These are phyloP conservation scores for Phytopythium helicoides DNA, from an alignment of 352 stramenopile genomes.

Conservation along the genomic window DNA sequence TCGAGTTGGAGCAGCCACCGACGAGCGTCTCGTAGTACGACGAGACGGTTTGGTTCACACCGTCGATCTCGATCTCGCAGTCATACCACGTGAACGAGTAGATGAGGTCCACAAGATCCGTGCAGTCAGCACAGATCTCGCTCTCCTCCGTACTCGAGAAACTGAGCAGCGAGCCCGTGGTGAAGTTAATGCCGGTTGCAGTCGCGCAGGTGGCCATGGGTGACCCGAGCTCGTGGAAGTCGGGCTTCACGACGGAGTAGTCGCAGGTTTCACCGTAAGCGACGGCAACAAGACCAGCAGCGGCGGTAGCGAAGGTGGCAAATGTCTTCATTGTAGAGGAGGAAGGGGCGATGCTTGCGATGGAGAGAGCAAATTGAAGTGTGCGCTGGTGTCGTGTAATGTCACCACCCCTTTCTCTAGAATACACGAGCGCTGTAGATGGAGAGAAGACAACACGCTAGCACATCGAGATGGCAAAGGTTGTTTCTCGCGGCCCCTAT, in stretches of 20 bases:
- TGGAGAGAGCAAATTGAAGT: conserved; percentile 6
- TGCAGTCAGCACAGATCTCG: conserved; percentile 14
- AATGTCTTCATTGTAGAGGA: conserved; percentile 4
- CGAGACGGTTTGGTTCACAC: conserved; percentile 14
- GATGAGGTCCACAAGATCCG: conserved; percentile 9
- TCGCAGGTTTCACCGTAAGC: conserved; percentile 9
- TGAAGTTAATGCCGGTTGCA: conserved; percentile 15
- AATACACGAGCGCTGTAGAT: too few relatives aligned
- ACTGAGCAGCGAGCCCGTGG: conserved; percentile 2
- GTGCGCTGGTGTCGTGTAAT: neutral
- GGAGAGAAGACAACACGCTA: too few relatives aligned
- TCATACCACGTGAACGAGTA: conserved; percentile 11
- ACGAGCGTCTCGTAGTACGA: conserved; percentile 18
- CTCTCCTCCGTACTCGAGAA: conserved; percentile 9
- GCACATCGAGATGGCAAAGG: too few relatives aligned
- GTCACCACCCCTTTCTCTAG: too few relatives aligned
- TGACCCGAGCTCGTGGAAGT: conserved; percentile 12
- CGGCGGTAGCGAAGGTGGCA: neutral
- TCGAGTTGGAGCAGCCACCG: conserved; percentile 4
- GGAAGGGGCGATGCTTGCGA: neutral
- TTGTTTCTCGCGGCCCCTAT: too few relatives aligned
- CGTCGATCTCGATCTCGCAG: conserved; percentile 15
- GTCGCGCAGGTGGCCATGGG: conserved; percentile 12
- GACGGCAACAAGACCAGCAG: neutral
- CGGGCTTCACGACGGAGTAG: conserved; percentile 10